phyloP scores from a whole-genome alignment of 139 green algal genomes.

The Asterochloris sp. region DNA sequence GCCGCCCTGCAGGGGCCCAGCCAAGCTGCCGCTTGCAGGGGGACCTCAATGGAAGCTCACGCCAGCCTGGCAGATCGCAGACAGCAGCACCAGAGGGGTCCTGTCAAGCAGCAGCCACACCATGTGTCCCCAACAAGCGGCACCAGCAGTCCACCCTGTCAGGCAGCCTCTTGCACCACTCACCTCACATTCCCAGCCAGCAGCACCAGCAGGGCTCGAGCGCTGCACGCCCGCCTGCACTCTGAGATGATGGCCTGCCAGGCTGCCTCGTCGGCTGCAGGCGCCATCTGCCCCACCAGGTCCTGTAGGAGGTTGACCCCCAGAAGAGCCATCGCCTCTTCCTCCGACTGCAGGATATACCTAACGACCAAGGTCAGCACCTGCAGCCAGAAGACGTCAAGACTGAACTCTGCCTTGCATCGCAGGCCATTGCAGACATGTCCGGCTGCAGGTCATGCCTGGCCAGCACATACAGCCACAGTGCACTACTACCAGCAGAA shows the following conservation, averaged over 20 bases:
- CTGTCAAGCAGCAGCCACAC: not conserved
- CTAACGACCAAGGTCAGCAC: conserved; percentile 5
- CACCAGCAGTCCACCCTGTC: not conserved
- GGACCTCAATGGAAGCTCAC: not conserved
- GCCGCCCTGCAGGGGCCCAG: too few species aligned
- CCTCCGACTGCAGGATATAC: conserved; percentile 17
- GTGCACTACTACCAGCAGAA: too few species aligned
- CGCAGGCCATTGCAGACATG: too few species aligned
- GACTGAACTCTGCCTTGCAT: not conserved
- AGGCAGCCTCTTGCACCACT: not conserved
- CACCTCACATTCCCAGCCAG: not conserved
- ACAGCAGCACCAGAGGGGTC: not conserved
- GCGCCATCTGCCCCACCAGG: not conserved
- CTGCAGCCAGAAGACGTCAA: not conserved
- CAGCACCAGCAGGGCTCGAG: not conserved
- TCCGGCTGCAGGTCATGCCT: too few species aligned
- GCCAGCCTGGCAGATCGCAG: not conserved
- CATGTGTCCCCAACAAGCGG: not conserved
- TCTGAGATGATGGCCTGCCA: conserved; percentile 2
- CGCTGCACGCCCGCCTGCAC: conserved; percentile 9
- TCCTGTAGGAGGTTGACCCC: conserved; percentile 13
- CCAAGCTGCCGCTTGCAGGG: not conserved
- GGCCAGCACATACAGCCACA: too few species aligned
- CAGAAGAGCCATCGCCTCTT: conserved; percentile 14
- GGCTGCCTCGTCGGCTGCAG: conserved; percentile 1